Evolutionary conservation across 805 yeast species (phyloP).

Genomic region (Phaffomyces antillensis): DNA sequence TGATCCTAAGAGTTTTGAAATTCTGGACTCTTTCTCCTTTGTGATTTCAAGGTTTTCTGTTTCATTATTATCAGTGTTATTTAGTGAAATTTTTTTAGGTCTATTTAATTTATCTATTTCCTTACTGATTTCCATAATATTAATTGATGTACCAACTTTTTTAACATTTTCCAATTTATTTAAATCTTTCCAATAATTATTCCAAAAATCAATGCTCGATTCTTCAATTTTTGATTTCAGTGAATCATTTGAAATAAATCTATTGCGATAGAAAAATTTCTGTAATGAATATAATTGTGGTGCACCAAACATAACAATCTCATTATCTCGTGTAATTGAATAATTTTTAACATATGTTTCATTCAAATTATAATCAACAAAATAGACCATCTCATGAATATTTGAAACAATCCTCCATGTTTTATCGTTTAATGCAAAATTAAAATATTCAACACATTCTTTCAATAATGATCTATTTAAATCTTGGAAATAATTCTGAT

Average conservation of each 20-base stretch:
- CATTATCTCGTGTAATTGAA: slow-evolving; percentile 35
- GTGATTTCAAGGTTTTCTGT: not conserved
- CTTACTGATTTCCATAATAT: slow-evolving; percentile 18
- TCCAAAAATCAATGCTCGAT: slow-evolving; percentile 44
- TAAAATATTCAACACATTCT: slow-evolving; percentile 39
- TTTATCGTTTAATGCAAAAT: slow-evolving; percentile 41
- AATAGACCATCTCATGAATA: slow-evolving; percentile 62
- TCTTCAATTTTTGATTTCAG: slow-evolving; percentile 28
- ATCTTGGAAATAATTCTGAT: slow-evolving; percentile 25
- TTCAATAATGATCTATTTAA: slow-evolving; percentile 36
- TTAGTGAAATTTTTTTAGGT: not conserved
- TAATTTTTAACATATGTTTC: slow-evolving; percentile 31
- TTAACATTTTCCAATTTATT: slow-evolving; percentile 30
- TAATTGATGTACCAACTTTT: slow-evolving; percentile 29
- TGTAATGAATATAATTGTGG: slow-evolving; percentile 49
- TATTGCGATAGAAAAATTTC: slow-evolving; percentile 44
- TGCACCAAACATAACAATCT: slow-evolving; percentile 45
- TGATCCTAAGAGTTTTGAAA: slow-evolving; percentile 44
- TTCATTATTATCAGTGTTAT: not conserved
- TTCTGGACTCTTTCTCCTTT: not conserved
- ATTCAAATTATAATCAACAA: slow-evolving; percentile 37
- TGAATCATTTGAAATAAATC: slow-evolving; percentile 31
- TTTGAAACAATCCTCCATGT: slow-evolving; percentile 53
- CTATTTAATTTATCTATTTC: slow-evolving; percentile 19
- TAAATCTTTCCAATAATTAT: slow-evolving; percentile 41